These are phyloP conservation scores for Teratosphaeria gauchensis DNA, from an alignment of 2,329 filamentous ascomycete genomes.

Conservation along the genomic window DNA sequence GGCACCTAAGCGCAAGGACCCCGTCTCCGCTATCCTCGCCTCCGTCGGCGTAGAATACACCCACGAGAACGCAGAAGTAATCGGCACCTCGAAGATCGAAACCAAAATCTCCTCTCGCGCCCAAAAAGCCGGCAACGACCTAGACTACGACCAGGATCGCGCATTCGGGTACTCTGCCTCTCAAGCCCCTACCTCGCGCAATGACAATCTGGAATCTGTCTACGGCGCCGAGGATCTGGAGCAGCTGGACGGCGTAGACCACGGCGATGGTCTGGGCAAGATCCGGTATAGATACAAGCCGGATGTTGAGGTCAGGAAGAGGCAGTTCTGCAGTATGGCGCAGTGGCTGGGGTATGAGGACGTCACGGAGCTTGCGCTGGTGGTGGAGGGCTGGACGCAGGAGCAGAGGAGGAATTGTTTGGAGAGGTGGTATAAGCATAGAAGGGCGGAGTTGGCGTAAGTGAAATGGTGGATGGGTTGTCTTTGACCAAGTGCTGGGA, in stretches of 20 bases:
- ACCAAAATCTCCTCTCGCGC: slow-evolving; percentile 70
- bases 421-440: slow-evolving; percentile 65
- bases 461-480: not conserved
- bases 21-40: slow-evolving; percentile 79
- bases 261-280: slow-evolving; percentile 17
- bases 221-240: not conserved
- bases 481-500: slow-evolving; percentile 9
- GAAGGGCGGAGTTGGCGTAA: slow-evolving; percentile 36
- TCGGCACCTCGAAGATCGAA: slow-evolving; percentile 89
- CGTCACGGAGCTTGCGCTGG: slow-evolving; percentile 75
- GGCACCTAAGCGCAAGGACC: slow-evolving; percentile 48
- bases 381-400: slow-evolving; percentile 85
- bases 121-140: slow-evolving; percentile 47
- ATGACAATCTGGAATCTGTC: not conserved
- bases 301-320: slow-evolving; percentile 58
- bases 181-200: not conserved
- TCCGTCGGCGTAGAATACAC: slow-evolving; percentile 88
- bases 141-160: slow-evolving; percentile 40
- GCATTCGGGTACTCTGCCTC: slow-evolving; percentile 14
- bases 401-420: slow-evolving; percentile 69
- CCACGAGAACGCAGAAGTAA: slow-evolving; percentile 90
- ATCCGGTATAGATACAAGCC: slow-evolving; percentile 59
- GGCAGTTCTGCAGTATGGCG: slow-evolving; percentile 91
- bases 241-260: not conserved
- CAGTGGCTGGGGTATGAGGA: slow-evolving; percentile 64